Conservation (phyloP, 2,329 filamentous ascomycete genomes). For the Aspergillus alliaceus region DNA sequence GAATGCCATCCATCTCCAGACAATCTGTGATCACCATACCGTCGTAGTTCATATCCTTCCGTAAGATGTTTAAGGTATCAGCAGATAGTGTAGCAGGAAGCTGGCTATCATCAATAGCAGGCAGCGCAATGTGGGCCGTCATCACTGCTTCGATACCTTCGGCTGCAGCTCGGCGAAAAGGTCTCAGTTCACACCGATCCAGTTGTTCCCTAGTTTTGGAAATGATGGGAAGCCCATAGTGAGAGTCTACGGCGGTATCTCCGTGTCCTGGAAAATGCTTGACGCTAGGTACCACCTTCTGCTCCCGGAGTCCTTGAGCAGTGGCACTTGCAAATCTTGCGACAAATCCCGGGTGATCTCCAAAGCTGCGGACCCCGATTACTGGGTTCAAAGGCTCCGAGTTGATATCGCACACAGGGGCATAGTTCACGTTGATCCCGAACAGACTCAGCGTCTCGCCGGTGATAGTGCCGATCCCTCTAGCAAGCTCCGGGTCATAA, state of each 20-base stretch:
- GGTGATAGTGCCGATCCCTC: constrained; percentile 38
- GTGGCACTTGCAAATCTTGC: constrained; percentile 42
- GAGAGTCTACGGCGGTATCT: constrained; percentile 46
- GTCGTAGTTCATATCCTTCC: constrained; percentile 44
- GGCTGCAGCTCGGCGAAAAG: constrained; percentile 43
- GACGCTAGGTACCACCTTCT: constrained; percentile 43
- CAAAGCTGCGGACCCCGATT: constrained; percentile 45
- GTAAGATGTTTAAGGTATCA: constrained; percentile 39
- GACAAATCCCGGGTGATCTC: constrained; percentile 44
- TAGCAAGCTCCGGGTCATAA: constrained; percentile 33
- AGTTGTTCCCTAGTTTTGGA: constrained; percentile 37
- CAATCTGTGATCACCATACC: constrained; percentile 48
- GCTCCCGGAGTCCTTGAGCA: constrained; percentile 38
- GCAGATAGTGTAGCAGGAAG: constrained; percentile 43
- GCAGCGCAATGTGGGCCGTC: constrained; percentile 47
- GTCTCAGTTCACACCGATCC: constrained; percentile 44
- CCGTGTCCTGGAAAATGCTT: constrained; percentile 51
- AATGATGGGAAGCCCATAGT: constrained; percentile 44
- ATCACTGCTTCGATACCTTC: constrained; percentile 47
- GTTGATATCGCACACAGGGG: constrained; percentile 46
- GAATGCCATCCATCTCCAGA: constrained; percentile 47
- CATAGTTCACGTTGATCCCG: constrained; percentile 50
- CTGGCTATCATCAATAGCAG: constrained; percentile 32
- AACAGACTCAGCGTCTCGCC: constrained; percentile 40
- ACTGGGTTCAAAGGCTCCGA: constrained; percentile 47